phyloP scores from a whole-genome alignment of 495 filamentous ascomycete species.

The Podospora australis region DNA sequence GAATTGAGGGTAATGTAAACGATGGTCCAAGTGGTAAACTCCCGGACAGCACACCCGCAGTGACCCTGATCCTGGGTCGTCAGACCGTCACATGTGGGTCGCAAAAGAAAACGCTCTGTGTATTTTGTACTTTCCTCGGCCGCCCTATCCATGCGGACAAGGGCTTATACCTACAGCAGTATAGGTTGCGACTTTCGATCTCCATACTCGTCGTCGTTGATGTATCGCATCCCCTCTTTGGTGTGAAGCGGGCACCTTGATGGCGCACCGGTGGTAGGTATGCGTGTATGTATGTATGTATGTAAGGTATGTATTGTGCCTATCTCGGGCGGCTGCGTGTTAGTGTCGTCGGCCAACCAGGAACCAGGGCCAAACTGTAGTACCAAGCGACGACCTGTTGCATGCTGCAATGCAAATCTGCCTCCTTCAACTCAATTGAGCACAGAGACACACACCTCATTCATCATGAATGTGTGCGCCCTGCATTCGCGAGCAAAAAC shows the following conservation, averaged over 20 bases:
- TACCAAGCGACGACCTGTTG: conserved; percentile 26
- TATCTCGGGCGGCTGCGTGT: no score
- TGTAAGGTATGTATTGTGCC: no score
- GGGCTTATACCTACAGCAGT: no score
- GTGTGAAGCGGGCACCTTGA: no score
- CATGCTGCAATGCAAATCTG: conserved; percentile 32
- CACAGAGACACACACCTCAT: not conserved
- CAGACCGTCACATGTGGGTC: conserved; percentile 25
- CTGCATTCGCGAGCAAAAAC: conserved; percentile 22
- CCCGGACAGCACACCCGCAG: conserved; percentile 18
- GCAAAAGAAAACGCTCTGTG: conserved; percentile 8
- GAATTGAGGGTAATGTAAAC: conserved; percentile 5
- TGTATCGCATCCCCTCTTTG: no score
- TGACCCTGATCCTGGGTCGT: conserved; percentile 21
- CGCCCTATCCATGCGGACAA: no score
- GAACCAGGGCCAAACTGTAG: no score
- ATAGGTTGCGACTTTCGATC: no score
- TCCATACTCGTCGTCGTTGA: no score
- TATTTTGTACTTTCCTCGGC: no score
- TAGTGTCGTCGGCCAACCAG: no score
- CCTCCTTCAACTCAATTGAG: conserved; percentile 7
- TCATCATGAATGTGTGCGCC: conserved; percentile 8
- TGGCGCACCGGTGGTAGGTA: no score
- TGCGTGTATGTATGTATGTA: not conserved
- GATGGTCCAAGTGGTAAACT: conserved; percentile 18